A percentile compares a stretch with the other conserved stretches of the same genome.
phyloP scores from a whole-genome alignment of 768 basidiomycete genomes.

The Fomitopsis pulvina region DNA sequence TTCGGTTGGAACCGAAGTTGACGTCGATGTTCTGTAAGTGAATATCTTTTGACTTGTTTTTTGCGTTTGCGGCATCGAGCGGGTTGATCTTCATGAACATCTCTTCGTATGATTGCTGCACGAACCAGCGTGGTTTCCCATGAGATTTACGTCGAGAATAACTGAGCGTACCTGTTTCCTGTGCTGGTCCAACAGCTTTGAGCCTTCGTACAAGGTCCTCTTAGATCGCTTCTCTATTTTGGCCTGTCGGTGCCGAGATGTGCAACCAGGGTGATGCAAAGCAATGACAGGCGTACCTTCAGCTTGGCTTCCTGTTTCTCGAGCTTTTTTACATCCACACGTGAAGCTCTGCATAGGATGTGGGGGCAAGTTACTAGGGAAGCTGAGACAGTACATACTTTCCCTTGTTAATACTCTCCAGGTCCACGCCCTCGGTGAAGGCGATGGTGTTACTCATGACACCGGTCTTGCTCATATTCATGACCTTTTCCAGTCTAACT shows the following conservation, averaged over 20 bases:
- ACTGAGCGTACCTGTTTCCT: constrained; percentile 65
- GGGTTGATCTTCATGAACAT: constrained; percentile 99
- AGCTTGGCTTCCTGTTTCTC: constrained; percentile 98
- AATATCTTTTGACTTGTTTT: constrained; percentile 97
- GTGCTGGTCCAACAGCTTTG: constrained; percentile 88
- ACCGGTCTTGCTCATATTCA: constrained; percentile 79
- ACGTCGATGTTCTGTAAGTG: constrained; percentile 94
- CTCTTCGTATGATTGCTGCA: constrained; percentile 93
- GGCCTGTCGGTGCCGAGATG: constrained; percentile 41
- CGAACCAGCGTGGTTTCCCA: constrained; percentile 1
- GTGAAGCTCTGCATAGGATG: constrained; percentile 55
- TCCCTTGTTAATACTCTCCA: constrained; percentile 91
- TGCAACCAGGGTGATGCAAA: neutral
- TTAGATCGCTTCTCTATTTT: constrained; percentile 96
- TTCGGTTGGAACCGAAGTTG: constrained; percentile 91
- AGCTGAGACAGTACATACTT: constrained; percentile 49
- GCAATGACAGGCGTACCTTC: constrained; percentile 38
- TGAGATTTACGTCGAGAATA: neutral
- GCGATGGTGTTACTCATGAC: constrained; percentile 77
- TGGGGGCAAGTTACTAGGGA: neutral
- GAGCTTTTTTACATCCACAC: constrained; percentile 91
- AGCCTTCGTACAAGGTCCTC: constrained; percentile 91
- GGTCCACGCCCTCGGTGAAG: constrained; percentile 75
- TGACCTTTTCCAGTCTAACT: constrained; percentile 75
- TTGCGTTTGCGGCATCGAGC: constrained; percentile 71